Evolutionary conservation across 1,139 yeast genomes (phyloP).

Genomic region (Nadsonia starkeyi-henricii): DNA sequence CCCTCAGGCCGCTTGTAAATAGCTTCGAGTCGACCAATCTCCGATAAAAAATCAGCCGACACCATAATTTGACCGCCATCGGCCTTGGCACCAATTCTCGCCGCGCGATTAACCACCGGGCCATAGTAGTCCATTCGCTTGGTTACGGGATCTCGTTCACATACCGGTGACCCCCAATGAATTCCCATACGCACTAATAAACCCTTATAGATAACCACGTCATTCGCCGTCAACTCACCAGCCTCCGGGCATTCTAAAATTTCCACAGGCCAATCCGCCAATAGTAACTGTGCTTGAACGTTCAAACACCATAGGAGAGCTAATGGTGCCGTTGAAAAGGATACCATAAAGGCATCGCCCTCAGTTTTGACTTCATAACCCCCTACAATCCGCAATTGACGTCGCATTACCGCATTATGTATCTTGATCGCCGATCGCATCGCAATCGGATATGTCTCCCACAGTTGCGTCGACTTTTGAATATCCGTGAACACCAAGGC

Average conservation of each 20-base stretch:
- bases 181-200: conserved; percentile 94
- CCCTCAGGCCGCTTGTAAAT: not conserved
- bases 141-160: conserved; percentile 88
- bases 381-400: conserved; percentile 82
- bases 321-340: conserved; percentile 84
- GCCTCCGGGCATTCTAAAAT: conserved; percentile 79
- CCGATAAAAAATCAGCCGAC: conserved; percentile 67
- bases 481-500: conserved; percentile 97
- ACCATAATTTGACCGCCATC: conserved; percentile 96
- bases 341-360: conserved; percentile 99
- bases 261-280: conserved; percentile 94
- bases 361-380: conserved; percentile 98
- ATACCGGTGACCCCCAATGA: conserved; percentile 96
- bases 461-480: conserved; percentile 77
- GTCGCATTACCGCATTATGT: conserved; percentile 87
- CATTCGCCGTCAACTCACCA: conserved; percentile 51
- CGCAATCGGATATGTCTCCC: conserved; percentile 90
- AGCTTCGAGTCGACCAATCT: conserved; percentile 50
- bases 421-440: conserved; percentile 95
- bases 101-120: conserved; percentile 93
- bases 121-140: conserved; percentile 98
- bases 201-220: conserved; percentile 61
- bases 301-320: conserved; percentile 92
- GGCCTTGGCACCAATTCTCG: conserved; percentile 87
- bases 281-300: conserved; percentile 70